A percentile compares a stretch with the other conserved stretches of the same genome.
Conservation (phyloP, 2,329 filamentous ascomycete genomes). For the Diaporthe velutina region DNA sequence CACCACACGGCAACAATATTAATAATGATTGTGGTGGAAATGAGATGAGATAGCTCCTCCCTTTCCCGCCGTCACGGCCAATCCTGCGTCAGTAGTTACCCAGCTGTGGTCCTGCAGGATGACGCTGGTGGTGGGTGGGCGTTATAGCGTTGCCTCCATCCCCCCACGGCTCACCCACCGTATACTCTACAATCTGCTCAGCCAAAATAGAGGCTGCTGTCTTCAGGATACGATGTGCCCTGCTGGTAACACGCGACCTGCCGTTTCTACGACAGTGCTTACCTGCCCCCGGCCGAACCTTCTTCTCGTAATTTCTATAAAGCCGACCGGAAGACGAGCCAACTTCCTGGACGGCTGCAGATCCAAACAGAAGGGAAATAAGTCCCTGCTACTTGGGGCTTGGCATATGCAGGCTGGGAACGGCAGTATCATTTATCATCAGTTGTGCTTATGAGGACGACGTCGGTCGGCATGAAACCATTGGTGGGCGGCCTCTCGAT, state of each 20-base stretch:
- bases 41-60: constrained; percentile 22
- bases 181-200: background rate
- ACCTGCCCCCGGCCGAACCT: constrained; percentile 16
- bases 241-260: background rate
- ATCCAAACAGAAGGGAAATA: constrained; percentile 27
- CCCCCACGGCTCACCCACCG: background rate
- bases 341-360: constrained; percentile 22
- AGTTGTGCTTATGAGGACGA: constrained; percentile 12
- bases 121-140: constrained; percentile 16
- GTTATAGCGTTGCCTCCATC: background rate
- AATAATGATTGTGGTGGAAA: constrained; percentile 22
- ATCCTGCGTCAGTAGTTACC: background rate
- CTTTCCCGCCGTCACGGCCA: background rate
- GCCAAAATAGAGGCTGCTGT: background rate
- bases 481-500: constrained; percentile 18
- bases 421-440: constrained; percentile 19
- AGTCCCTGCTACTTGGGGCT: constrained; percentile 17
- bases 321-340: constrained; percentile 32
- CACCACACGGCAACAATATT: constrained; percentile 18
- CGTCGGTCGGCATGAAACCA: background rate
- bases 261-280: constrained; percentile 10
- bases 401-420: constrained; percentile 33
- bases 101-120: constrained; percentile 16
- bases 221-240: background rate
- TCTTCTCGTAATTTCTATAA: constrained; percentile 22